Evolutionary conservation across 441 rosid genomes (phyloP), one percentile per base, ranked within the genome.

Genomic region (Metrosideros polymorpha): DNA sequence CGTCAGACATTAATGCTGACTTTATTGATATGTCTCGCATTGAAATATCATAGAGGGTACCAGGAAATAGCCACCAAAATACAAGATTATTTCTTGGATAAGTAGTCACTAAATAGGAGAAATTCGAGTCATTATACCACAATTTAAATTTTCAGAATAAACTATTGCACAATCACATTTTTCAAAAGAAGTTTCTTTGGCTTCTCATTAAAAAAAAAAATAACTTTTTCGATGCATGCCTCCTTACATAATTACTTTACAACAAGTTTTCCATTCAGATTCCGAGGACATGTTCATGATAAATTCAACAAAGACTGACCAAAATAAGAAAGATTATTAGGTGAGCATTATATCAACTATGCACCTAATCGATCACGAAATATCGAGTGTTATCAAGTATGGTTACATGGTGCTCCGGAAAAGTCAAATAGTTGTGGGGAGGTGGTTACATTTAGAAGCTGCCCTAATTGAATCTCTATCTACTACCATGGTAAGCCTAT

Each of bases 81-180:
- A 45, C 12, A 45, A 45, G 49, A 45, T 49, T 49, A 0, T 49
- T 49, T 49, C 12, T 49, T 49, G 51, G 17, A 13, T 57, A n/a
- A 57, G 0, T 14, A 59, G 1, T 59, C 22, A 59, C 1, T 59
- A 59, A 4, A 57, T 15, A 14, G 0, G 1, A 14, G 9, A 57
- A 15, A 61, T 61, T 61, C 0, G 1, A 61, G 39, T 15, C 2
- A 61, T 15, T 0, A 15, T 2, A 12, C 15, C 39, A 61, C 0
- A 1, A 61, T 4, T 30, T 29, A 61, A 2, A 29, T 29, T n/a
- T 59, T 50, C 6, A 14, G 52, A 50, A 50, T 14, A 14, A 14
- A 50, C 0, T 0, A 14, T 51, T 15, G 53, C 15, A 49, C 12
- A 5, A 4, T 49, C 14, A 12, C 51, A 12, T 49, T 49, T 49